Evolutionary conservation across 2,329 filamentous ascomycete genomes (phyloP).

Genomic region (Talaromyces islandicus): DNA sequence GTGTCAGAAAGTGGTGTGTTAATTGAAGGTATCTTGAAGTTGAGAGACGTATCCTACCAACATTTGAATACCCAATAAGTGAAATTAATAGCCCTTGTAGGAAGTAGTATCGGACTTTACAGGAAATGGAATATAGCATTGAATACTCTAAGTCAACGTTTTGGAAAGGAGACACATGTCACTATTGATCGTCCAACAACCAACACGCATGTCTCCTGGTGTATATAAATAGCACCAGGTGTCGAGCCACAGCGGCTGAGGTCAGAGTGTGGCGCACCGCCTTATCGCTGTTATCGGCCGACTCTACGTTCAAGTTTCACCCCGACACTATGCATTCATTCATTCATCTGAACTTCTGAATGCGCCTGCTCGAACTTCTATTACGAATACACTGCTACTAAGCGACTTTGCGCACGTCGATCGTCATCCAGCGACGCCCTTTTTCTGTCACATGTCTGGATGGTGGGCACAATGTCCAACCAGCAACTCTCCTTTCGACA

Average conservation of each 20-base stretch:
- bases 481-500: background rate
- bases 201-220: too few species aligned
- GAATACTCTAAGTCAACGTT: too few species aligned
- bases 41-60: too few species aligned
- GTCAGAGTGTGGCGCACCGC: background rate
- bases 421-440: background rate
- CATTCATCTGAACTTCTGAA: background rate
- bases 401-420: background rate
- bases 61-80: too few species aligned
- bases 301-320: background rate
- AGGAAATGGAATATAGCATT: too few species aligned
- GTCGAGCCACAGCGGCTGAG: background rate
- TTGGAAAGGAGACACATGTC: too few species aligned
- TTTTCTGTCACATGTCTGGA: background rate
- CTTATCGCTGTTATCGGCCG: background rate
- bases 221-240: background rate
- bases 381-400: background rate
- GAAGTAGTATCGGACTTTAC: too few species aligned
- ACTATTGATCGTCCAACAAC: too few species aligned
- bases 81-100: too few species aligned
- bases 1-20: too few species aligned
- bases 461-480: background rate
- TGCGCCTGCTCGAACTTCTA: background rate
- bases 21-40: too few species aligned
- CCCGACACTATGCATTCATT: background rate